These are phyloP conservation scores for Sarocladium kiliense DNA, from an alignment of 2,329 filamentous ascomycete species.

Conservation along the genomic window DNA sequence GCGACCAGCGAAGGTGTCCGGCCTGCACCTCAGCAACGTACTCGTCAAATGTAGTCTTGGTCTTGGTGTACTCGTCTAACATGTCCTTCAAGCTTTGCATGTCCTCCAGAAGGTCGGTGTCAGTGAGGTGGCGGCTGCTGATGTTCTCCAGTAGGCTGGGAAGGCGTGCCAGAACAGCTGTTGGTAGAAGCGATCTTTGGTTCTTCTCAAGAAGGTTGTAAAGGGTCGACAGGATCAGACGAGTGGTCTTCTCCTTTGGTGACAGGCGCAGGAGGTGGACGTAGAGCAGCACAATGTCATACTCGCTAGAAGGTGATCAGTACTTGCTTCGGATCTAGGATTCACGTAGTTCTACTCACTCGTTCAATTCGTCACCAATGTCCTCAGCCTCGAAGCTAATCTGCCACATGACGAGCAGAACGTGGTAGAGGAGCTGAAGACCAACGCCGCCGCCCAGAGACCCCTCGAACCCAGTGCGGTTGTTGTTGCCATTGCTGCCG, in stretches of 20 bases:
- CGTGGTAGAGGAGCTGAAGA: conserved; percentile 88
- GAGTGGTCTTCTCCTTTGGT: conserved; percentile 96
- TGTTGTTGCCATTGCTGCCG: conserved; percentile 29
- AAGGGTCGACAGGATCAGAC: conserved; percentile 82
- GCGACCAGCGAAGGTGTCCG: conserved; percentile 88
- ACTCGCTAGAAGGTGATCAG: conserved; percentile 59
- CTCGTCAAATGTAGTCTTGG: conserved; percentile 77
- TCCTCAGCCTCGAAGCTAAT: conserved; percentile 85
- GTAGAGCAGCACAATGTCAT: conserved; percentile 87
- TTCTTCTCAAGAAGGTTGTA: conserved; percentile 74
- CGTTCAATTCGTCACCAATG: conserved; percentile 71
- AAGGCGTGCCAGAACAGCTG: conserved; percentile 79
- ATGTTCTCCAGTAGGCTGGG: conserved; percentile 62
- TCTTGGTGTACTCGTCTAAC: conserved; percentile 63
- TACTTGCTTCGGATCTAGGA: background rate
- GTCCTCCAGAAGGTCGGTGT: conserved; percentile 60
- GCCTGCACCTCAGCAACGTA: conserved; percentile 82
- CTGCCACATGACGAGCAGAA: conserved; percentile 92
- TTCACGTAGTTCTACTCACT: conserved; percentile 48
- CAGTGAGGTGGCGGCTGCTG: conserved; percentile 55
- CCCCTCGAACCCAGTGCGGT: conserved; percentile 58
- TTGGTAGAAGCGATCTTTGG: conserved; percentile 70
- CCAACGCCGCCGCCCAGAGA: conserved; percentile 76
- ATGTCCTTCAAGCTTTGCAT: conserved; percentile 56
- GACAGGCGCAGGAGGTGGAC: conserved; percentile 88